A percentile compares a stretch with the other conserved stretches of the same genome.
phyloP scores from a whole-genome alignment of 2,329 filamentous ascomycete genomes.

The Calonectria fujianensis region DNA sequence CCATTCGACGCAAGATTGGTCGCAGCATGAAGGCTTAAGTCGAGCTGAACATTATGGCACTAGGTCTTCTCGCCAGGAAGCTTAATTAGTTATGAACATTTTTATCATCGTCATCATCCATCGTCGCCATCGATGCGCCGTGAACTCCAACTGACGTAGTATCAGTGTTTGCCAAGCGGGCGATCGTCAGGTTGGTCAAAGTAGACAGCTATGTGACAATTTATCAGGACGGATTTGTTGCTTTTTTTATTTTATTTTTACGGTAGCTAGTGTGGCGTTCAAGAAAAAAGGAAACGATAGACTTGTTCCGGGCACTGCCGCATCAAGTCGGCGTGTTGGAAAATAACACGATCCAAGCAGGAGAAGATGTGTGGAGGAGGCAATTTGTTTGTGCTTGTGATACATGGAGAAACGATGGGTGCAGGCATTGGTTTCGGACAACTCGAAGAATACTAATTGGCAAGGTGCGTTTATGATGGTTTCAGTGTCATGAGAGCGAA shows the following conservation, averaged over 20 bases:
- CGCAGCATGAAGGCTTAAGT: constrained; percentile 65
- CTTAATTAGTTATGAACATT: constrained; percentile 58
- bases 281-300: constrained; percentile 57
- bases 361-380: constrained; percentile 74
- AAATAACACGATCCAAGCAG: constrained; percentile 75
- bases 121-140: constrained; percentile 57
- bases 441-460: constrained; percentile 67
- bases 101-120: constrained; percentile 54
- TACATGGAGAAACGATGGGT: constrained; percentile 75
- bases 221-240: constrained; percentile 79
- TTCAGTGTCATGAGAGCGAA: constrained; percentile 11
- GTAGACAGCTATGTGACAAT: constrained; percentile 78
- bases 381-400: constrained; percentile 77
- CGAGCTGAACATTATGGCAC: constrained; percentile 35
- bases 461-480: constrained; percentile 49
- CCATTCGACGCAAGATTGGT: constrained; percentile 72
- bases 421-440: constrained; percentile 69
- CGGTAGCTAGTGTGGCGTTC: constrained; percentile 69
- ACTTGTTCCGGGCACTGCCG: constrained; percentile 62
- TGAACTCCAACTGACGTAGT: constrained; percentile 56
- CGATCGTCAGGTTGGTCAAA: constrained; percentile 75
- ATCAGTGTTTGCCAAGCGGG: constrained; percentile 73
- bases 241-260: constrained; percentile 76
- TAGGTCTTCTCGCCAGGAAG: constrained; percentile 48
- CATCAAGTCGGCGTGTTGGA: constrained; percentile 61